phyloP scores from a whole-genome alignment of 352 stramenopile species.

The Halophytophthora batemanensis region DNA sequence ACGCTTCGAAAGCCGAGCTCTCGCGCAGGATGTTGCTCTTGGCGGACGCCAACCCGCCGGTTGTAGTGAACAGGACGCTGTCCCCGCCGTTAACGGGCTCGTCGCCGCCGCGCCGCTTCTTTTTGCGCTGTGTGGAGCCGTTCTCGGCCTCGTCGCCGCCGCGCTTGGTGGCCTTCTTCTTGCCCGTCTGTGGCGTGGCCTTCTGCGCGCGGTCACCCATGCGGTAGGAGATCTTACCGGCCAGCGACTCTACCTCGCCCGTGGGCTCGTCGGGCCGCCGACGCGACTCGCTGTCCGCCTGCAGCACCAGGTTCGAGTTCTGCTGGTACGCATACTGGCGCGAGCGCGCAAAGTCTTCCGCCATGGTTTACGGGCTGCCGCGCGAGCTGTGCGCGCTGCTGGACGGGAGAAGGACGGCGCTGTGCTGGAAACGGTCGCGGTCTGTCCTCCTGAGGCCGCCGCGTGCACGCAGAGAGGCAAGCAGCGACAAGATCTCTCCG shows the following conservation, averaged over 20 bases:
- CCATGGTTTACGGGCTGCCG: conserved; percentile 42
- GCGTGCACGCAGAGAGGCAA: too few species aligned
- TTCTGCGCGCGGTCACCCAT: conserved; percentile 86
- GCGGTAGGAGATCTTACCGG: conserved; percentile 65
- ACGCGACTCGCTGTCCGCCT: conserved; percentile 86
- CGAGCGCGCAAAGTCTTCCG: conserved; percentile 86
- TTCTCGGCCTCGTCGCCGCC: conserved; percentile 31
- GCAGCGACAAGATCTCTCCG: too few species aligned
- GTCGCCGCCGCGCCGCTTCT: conserved; percentile 46
- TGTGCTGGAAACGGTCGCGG: too few species aligned
- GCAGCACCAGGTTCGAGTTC: conserved; percentile 95
- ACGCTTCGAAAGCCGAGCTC: conserved; percentile 68
- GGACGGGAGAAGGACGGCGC: too few species aligned
- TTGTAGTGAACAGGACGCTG: conserved; percentile 52
- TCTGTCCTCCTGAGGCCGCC: too few species aligned
- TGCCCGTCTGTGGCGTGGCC: conserved; percentile 39
- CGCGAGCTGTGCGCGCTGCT: too few species aligned
- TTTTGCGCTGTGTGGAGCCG: conserved; percentile 46
- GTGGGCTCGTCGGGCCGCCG: conserved; percentile 79
- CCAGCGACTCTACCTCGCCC: conserved; percentile 85
- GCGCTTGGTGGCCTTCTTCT: conserved; percentile 35
- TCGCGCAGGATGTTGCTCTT: conserved; percentile 68
- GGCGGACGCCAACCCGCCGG: conserved; percentile 35
- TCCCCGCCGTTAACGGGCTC: conserved; percentile 12
- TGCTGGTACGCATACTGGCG: conserved; percentile 91